Evolutionary conservation across 2,329 filamentous ascomycete species (phyloP), one percentile per base, ranked within the genome.

Genomic region (Thelonectria blattea): DNA sequence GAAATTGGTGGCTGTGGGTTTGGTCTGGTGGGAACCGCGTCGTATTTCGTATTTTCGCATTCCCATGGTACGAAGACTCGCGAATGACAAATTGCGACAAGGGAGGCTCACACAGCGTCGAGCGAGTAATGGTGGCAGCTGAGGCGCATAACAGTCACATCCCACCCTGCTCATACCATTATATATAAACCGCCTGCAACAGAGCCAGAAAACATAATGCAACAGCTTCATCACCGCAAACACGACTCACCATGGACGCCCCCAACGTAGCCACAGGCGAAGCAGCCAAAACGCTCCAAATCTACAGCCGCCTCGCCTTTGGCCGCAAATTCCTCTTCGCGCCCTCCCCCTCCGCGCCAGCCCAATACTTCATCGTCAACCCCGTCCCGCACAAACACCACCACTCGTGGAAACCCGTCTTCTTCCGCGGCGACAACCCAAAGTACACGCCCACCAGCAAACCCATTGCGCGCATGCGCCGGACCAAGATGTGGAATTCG

Each of bases 401-500:
- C 3, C 30, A 52, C 52, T 22, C 43, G 24, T 66, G 63, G 65
- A 63, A 56, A 12, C 65, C 65, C 8, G 22, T 66, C 11, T 57
- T 66, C 7, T 64, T 61, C 52, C 52, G 51, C 14, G 65, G 63
- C 18, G 65, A 65, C 34, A 66, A 65, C 30, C 65, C 65, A 17
- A 66, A 65, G 48, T 65, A 66, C 56, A 56, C 49, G 10, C 47
- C 48, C 11, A 34, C 46, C 14, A 62, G 59, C 42, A 52, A 18
- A 5, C 47, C 52, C 17, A 50, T 66, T 12, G 58, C 57, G 6
- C 58, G 61, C 5, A 58, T 56, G 1, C 41, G 58, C 9, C 56
- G 63, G 5, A 61, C 55, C 1, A 34, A 54, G 24, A 46, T 65
- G 49, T 66, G 65, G 65, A 64, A 56, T 46, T 64, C 65, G 20